Evolutionary conservation across 2,329 filamentous ascomycete species (phyloP).

Genomic region (Elsinoe batatas): DNA sequence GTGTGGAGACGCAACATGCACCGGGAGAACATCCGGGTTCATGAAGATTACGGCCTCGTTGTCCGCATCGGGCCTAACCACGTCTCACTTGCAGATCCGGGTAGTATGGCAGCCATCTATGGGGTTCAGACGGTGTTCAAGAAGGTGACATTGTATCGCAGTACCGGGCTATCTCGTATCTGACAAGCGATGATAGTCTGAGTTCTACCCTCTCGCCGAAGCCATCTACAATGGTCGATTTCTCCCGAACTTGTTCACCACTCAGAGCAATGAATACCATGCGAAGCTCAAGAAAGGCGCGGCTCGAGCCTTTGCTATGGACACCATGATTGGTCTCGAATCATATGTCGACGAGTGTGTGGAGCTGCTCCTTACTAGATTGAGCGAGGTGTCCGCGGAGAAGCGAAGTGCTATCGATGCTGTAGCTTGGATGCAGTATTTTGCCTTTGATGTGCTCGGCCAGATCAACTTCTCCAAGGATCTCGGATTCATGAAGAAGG

Average conservation of each 20-base stretch:
- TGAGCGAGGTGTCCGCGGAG: conserved; percentile 18
- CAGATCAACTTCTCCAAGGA: conserved; percentile 33
- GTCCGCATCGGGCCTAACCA: conserved; percentile 68
- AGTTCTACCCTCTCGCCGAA: conserved; percentile 24
- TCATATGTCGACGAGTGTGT: conserved; percentile 21
- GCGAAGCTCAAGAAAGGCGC: conserved; percentile 31
- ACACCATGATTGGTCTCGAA: conserved; percentile 29
- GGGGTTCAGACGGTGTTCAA: conserved; percentile 32
- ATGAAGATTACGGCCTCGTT: conserved; percentile 58
- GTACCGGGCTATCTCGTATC: conserved; percentile 12
- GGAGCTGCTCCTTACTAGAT: conserved; percentile 19
- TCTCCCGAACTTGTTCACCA: conserved; percentile 26
- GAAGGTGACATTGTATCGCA: conserved; percentile 18
- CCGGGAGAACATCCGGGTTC: conserved; percentile 33
- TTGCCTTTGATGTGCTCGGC: conserved; percentile 34
- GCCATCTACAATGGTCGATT: conserved; percentile 20
- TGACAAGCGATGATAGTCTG: conserved; percentile 14
- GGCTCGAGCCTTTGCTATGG: conserved; percentile 33
- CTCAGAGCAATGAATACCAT: conserved; percentile 31
- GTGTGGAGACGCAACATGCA: neutral
- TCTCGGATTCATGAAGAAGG: conserved; percentile 35
- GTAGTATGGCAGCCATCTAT: conserved; percentile 57
- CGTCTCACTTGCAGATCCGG: conserved; percentile 60
- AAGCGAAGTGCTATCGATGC: conserved; percentile 20
- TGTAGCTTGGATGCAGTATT: conserved; percentile 27